Conservation (phyloP, 108 stramenopile species). For the Cyclotella baltica region DNA sequence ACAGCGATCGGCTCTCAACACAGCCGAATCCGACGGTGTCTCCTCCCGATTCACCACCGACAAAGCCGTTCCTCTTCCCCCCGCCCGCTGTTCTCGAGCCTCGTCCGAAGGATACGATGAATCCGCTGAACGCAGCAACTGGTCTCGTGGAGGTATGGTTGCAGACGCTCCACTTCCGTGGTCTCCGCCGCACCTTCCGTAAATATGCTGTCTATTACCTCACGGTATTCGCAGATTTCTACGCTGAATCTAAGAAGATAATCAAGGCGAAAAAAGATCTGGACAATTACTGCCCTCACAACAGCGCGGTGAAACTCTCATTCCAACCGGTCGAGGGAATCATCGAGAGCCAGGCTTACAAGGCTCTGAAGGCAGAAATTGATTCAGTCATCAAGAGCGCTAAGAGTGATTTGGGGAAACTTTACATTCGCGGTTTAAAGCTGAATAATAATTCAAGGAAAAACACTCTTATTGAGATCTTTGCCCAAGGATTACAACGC, state of each 20-base stretch:
- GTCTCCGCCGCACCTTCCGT: background rate
- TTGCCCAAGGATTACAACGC: background rate
- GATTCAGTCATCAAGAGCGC: background rate
- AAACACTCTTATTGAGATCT: background rate
- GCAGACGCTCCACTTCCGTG: background rate
- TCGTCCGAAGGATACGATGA: background rate
- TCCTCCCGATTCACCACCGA: background rate
- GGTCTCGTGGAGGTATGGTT: background rate
- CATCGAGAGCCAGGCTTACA: background rate
- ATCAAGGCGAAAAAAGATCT: background rate
- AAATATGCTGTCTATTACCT: background rate
- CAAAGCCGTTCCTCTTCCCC: background rate
- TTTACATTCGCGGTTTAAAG: background rate
- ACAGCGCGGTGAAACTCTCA: constrained; percentile 3
- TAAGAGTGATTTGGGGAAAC: background rate
- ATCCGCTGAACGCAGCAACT: background rate
- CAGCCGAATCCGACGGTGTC: background rate
- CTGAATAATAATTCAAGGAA: background rate
- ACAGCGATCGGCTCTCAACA: background rate
- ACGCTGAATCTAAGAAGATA: background rate
- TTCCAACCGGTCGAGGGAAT: background rate
- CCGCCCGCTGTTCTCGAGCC: background rate
- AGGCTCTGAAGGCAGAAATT: background rate
- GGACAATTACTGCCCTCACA: background rate
- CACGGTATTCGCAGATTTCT: background rate